Base-by-base conservation (phyloP, 1,284 basidiomycete genomes). In the Melampsora americana region DNA sequence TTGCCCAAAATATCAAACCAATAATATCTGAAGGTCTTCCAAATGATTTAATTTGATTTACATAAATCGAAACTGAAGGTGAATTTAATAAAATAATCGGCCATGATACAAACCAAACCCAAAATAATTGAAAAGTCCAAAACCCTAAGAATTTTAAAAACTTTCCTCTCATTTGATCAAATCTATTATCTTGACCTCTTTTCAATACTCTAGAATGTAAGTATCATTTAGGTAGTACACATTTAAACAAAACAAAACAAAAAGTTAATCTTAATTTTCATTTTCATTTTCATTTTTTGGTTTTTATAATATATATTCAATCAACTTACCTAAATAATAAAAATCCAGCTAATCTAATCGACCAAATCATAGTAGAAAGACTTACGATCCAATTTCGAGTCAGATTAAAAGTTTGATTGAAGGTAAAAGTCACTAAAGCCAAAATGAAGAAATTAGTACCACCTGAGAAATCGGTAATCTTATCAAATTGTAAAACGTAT, bases 71-170 rank as follows among this genome's bases (percentile, higher is more conserved):
- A 20, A 90, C 85, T 2, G 86, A 86, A 1, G 89, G 89, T 1
- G 90, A 90, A 80, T 90, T 90, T 42, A 90, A 83, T 77, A 90
- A 88, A 35, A 85, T 87, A 32, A 89, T 80, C 1, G 89, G 89
- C 0, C 90, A 83, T 20, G 71, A 89, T 1, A 90, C 88, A 0
- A 85, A 85, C 89, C 89, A 90, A 18, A 89, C 87, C 88, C 88
- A 79, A 4, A 80, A 61, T 53, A 89, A 87, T 79, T 88, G 87
- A 4, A 84, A 87, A 85, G 79, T 77, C 78, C 80, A 80, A 71
- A 81, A 73, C 11, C 88, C 88, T 11, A 89, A 82, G 80, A 90
- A 90, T 79, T 88, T 88, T 84, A 87, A 87, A 81, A 90, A 89
- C 81, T 88, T 85, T 1, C 86, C 85, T 9, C 89, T 83, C 69